Conservation (phyloP, 2,329 filamentous ascomycete genomes). For the Cordyceps tenuipes region DNA sequence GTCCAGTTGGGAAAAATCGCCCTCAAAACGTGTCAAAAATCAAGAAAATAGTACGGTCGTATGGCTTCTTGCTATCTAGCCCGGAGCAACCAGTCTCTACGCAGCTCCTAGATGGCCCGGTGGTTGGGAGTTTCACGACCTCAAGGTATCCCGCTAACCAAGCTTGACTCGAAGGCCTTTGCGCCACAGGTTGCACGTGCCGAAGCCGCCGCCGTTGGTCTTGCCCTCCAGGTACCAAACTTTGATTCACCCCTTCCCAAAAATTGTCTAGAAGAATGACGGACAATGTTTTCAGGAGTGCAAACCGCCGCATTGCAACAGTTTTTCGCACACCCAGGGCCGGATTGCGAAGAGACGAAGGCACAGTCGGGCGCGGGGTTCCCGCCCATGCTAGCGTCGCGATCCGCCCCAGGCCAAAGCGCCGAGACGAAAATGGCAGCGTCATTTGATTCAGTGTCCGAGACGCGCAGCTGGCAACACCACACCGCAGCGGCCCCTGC, state of each 20-base stretch:
- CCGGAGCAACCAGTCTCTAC: too few species aligned
- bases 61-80: too few species aligned
- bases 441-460: conserved; percentile 3
- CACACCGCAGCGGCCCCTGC: not conserved
- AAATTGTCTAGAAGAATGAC: too few species aligned
- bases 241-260: not conserved
- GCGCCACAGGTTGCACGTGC: not conserved
- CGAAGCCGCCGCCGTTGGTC: not conserved
- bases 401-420: not conserved
- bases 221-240: not conserved
- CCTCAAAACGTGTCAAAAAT: not conserved
- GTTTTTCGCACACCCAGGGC: not conserved
- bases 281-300: not conserved
- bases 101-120: not conserved
- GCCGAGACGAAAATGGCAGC: not conserved
- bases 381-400: not conserved
- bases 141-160: too few species aligned
- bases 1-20: not conserved
- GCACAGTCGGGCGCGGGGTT: not conserved
- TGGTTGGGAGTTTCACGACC: not conserved
- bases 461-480: not conserved
- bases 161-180: not conserved
- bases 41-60: not conserved
- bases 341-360: not conserved
- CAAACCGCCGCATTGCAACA: not conserved